Evolutionary conservation across 2,329 filamentous ascomycete species (phyloP), one percentile per base, ranked within the genome.

Genomic region (Neophaeococcomyces mojaviensis): DNA sequence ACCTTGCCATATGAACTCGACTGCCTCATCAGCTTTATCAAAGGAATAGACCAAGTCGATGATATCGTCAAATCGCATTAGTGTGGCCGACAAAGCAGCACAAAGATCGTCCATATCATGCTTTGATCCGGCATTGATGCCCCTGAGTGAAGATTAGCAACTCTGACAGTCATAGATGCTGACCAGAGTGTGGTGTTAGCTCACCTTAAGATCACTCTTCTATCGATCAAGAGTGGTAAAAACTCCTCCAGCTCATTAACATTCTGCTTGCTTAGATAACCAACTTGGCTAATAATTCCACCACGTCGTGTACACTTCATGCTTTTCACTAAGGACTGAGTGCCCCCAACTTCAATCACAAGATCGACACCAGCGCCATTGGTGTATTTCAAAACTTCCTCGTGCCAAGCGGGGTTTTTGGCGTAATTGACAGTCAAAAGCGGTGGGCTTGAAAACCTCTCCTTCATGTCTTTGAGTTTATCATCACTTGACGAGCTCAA

Each of bases 211-310:
- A 50, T 60, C 0, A 68, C 37, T 30, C 65, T 55, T 34, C 65
- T 55, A 45, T 68, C 66, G 40, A 70, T 68, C 2, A 69, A 47
- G 0, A 55, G 54, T 1, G 63, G 55, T 1, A 70, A 35, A 18
- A 70, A 50, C 31, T 68, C 65, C 2, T 53, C 48, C 12, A 70
- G 44, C 3, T 66, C 49, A 0, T 52, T 49, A 1, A 58, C 50
- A 4, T 64, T 53, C 15, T 62, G 57, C 7, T 61, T 61, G 4
- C 60, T 59, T 2, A 71, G 58, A 48, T 69, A 71, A 3, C 69
- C 68, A 24, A 72, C 66, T 43, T 68, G 65, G 45, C 67, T 70
- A 38, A 72, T 58, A 1, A 60, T 60, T 0, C 67, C 68, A 2
- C 69, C 67, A 1, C 68, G 66, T 8, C 63, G 57, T 4, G 66